Percentiles rank a stretch among this genome's conserved stretches.
phyloP scores from a whole-genome alignment of 208 protist genomes.

The Leishmania lainsoni region DNA sequence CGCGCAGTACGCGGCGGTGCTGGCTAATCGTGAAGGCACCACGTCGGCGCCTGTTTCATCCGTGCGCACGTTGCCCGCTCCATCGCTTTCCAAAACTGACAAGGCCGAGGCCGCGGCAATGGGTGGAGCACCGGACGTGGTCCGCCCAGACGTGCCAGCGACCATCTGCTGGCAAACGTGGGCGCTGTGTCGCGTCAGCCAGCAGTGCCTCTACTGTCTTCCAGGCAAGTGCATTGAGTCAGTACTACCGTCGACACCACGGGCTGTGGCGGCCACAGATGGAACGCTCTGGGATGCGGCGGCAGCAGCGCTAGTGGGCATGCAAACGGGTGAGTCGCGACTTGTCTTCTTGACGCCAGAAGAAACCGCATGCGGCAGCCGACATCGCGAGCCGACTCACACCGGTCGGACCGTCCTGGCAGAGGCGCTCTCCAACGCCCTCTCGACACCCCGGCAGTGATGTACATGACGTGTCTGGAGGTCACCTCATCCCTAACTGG shows the following conservation, averaged over 20 bases:
- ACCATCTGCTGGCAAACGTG: constrained; percentile 32
- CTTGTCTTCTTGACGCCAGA: constrained; percentile 51
- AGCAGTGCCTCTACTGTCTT: constrained; percentile 38
- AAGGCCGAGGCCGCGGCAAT: background rate
- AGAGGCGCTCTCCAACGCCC: too few relatives aligned
- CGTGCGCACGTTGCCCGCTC: constrained; percentile 17
- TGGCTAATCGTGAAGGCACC: constrained; percentile 11
- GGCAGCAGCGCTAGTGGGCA: constrained; percentile 51
- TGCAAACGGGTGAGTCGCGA: constrained; percentile 42
- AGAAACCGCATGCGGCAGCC: constrained; percentile 36
- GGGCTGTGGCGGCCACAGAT: constrained; percentile 33
- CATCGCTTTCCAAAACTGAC: background rate
- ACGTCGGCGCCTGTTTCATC: constrained; percentile 8
- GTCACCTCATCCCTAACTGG: background rate
- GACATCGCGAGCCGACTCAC: constrained; percentile 29
- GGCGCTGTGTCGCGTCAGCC: constrained; percentile 42
- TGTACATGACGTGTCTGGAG: constrained; percentile 26
- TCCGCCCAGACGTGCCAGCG: background rate
- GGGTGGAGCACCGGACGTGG: background rate
- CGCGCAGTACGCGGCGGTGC: constrained; percentile 32
- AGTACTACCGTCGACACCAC: constrained; percentile 41
- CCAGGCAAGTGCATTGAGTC: constrained; percentile 44
- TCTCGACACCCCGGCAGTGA: constrained; percentile 22
- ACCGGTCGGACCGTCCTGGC: background rate
- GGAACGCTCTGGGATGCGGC: constrained; percentile 46